Evolutionary conservation across 495 filamentous ascomycete species (phyloP).

Genomic region (Tuber calosporum): DNA sequence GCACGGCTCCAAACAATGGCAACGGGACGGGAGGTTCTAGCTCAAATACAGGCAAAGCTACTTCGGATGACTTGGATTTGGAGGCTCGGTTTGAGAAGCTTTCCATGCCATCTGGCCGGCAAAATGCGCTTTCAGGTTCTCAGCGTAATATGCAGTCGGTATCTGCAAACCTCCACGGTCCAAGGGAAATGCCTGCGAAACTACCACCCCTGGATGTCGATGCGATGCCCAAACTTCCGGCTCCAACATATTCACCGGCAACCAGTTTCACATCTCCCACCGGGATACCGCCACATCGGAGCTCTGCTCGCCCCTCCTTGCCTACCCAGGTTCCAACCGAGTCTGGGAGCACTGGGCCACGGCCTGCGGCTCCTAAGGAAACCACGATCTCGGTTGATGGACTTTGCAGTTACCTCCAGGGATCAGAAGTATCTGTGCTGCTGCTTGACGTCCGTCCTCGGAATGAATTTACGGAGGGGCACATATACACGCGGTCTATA

Average conservation of each 20-base stretch:
- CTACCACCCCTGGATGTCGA: conserved; percentile 31
- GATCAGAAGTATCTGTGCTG: conserved; percentile 55
- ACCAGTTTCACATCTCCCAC: conserved; percentile 30
- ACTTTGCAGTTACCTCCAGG: conserved; percentile 57
- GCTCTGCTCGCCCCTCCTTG: conserved; percentile 15
- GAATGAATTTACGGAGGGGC: conserved; percentile 75
- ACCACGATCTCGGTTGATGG: conserved; percentile 58
- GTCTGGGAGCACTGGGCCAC: conserved; percentile 18
- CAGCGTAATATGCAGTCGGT: conserved; percentile 5
- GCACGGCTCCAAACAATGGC: background rate
- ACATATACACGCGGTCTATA: conserved; percentile 71
- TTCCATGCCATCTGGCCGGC: conserved; percentile 13
- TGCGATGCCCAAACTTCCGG: conserved; percentile 34
- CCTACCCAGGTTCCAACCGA: conserved; percentile 15
- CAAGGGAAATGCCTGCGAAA: conserved; percentile 28
- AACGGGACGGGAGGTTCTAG: background rate
- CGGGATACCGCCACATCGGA: conserved; percentile 31
- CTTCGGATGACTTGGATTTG: conserved; percentile 21
- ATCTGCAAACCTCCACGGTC: conserved; percentile 13
- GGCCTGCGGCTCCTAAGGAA: conserved; percentile 51
- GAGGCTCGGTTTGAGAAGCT: conserved; percentile 28
- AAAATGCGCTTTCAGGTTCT: conserved; percentile 1
- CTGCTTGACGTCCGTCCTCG: conserved; percentile 80
- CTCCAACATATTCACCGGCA: conserved; percentile 40
- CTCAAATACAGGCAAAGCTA: conserved; percentile 9